These are phyloP conservation scores for Geosmithia putterillii DNA, from an alignment of 2,329 filamentous ascomycete species.

Conservation along the genomic window DNA sequence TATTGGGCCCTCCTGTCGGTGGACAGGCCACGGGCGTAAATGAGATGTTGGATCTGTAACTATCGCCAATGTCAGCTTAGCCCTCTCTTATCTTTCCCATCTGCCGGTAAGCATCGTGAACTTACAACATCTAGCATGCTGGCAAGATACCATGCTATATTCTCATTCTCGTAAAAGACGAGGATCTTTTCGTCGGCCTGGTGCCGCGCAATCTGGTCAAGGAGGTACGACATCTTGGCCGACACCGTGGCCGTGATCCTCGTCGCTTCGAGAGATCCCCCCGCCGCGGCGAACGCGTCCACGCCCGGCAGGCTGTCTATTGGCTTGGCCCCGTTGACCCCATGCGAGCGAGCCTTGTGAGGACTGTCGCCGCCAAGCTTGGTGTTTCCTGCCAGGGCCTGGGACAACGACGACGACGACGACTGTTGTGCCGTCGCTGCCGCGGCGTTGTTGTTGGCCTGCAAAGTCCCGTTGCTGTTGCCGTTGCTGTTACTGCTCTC, in stretches of 20 bases:
- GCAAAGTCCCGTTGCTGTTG: background rate
- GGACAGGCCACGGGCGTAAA: constrained; percentile 53
- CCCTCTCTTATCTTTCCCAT: background rate
- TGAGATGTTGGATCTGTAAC: constrained; percentile 48
- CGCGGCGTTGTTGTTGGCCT: no score
- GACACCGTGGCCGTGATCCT: constrained; percentile 70
- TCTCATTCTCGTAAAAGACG: constrained; percentile 84
- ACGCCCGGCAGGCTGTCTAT: constrained; percentile 6
- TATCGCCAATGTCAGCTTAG: constrained; percentile 11
- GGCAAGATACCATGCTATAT: constrained; percentile 75
- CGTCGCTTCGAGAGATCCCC: constrained; percentile 41
- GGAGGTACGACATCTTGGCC: constrained; percentile 74
- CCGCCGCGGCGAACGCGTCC: constrained; percentile 9
- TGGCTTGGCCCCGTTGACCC: constrained; percentile 10
- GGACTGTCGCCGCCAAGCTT: constrained; percentile 24
- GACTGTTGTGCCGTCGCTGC: no score
- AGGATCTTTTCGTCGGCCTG: constrained; percentile 73
- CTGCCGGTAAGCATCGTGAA: constrained; percentile 1
- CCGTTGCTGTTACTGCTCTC: background rate
- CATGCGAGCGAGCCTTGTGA: constrained; percentile 17
- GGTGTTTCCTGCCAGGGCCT: constrained; percentile 28
- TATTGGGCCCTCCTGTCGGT: constrained; percentile 58
- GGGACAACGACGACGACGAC: no score
- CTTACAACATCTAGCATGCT: constrained; percentile 63
- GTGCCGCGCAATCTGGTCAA: constrained; percentile 58